These are phyloP conservation scores for Colletotrichum eleusines DNA, from an alignment of 2,329 filamentous ascomycete genomes.

Conservation along the genomic window DNA sequence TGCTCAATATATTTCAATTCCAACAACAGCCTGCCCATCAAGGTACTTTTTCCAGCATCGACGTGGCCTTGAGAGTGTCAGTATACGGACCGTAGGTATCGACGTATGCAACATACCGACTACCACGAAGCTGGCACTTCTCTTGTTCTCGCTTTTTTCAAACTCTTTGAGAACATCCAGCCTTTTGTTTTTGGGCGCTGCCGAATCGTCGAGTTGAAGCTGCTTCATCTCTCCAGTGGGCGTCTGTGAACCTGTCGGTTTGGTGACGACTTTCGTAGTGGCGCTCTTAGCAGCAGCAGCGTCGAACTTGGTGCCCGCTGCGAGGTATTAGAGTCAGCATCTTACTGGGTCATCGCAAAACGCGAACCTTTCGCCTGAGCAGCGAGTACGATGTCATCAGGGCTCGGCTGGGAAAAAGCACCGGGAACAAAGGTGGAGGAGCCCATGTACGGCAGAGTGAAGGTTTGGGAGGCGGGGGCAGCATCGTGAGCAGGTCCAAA, in stretches of 20 bases:
- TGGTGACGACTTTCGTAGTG: slow-evolving; percentile 46
- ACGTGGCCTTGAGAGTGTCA: slow-evolving; percentile 77
- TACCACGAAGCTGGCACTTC: slow-evolving; percentile 89
- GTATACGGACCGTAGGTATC: slow-evolving; percentile 25
- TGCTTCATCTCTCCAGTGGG: slow-evolving; percentile 51
- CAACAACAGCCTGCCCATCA: slow-evolving; percentile 94
- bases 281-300: slow-evolving; percentile 56
- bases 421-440: slow-evolving; percentile 64
- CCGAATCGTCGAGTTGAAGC: slow-evolving; percentile 63
- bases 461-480: slow-evolving; percentile 47
- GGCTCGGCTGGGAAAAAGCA: slow-evolving; percentile 87
- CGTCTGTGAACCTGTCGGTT: slow-evolving; percentile 49
- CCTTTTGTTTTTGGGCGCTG: slow-evolving; percentile 78
- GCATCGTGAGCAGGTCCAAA: slow-evolving; percentile 55
- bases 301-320: slow-evolving; percentile 64
- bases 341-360: slow-evolving; percentile 62
- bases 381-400: slow-evolving; percentile 88
- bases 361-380: slow-evolving; percentile 92
- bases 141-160: slow-evolving; percentile 80
- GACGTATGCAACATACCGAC: slow-evolving; percentile 72
- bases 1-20: slow-evolving; percentile 91
- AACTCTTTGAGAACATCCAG: slow-evolving; percentile 87
- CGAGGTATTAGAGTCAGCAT: slow-evolving; percentile 65
- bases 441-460: slow-evolving; percentile 63
- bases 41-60: slow-evolving; percentile 95